These are phyloP conservation scores for Basidiobolus meristosporus DNA, from an alignment of 371 early-diverging fungal genomes.

Conservation along the genomic window DNA sequence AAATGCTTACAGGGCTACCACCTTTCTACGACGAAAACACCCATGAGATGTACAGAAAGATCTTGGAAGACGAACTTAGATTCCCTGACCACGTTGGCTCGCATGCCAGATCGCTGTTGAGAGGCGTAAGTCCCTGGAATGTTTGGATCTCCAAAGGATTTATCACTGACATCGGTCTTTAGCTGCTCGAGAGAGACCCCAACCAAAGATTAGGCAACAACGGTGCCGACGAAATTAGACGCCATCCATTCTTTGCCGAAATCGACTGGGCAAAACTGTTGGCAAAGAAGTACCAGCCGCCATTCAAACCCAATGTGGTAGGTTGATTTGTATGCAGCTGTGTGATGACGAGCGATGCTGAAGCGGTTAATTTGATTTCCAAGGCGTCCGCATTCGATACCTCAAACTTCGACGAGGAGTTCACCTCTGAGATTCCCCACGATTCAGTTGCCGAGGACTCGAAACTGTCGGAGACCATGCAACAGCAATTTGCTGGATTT, in stretches of 20 bases:
- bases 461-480: slow-evolving; percentile 70
- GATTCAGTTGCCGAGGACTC: slow-evolving; percentile 73
- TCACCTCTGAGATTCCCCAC: slow-evolving; percentile 61
- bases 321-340: too few species aligned
- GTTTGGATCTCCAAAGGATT: neutral
- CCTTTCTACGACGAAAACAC: slow-evolving; percentile 93
- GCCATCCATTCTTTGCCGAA: slow-evolving; percentile 81
- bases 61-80: slow-evolving; percentile 59
- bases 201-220: slow-evolving; percentile 62
- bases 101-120: slow-evolving; percentile 51
- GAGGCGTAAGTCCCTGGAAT: slow-evolving; percentile 23
- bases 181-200: slow-evolving; percentile 68
- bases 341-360: too few species aligned
- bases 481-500: slow-evolving; percentile 91
- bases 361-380: too few species aligned
- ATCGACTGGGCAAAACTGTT: slow-evolving; percentile 79
- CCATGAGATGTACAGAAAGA: slow-evolving; percentile 89
- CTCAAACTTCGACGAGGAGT: slow-evolving; percentile 67
- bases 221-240: slow-evolving; percentile 76
- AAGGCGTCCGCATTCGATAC: slow-evolving; percentile 50
- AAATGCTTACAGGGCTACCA: slow-evolving; percentile 88
- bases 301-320: slow-evolving; percentile 80
- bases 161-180: neutral
- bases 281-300: slow-evolving; percentile 76
- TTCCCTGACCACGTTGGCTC: slow-evolving; percentile 71